Percentiles rank a stretch among this genome's conserved stretches.
Evolutionary conservation across 257 asterid genomes (phyloP).

Genomic region (Paulownia fortunei): DNA sequence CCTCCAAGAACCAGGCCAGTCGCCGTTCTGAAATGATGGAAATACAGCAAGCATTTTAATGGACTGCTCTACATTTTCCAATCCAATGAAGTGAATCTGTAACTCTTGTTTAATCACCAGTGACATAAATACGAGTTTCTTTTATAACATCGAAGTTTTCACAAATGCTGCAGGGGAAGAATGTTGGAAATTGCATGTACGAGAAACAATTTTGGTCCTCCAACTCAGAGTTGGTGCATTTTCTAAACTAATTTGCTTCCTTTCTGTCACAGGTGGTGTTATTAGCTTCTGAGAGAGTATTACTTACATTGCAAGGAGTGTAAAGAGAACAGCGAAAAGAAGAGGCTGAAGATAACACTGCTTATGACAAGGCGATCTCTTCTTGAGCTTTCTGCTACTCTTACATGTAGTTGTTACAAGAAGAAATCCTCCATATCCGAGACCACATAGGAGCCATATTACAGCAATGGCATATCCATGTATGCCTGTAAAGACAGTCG

Average conservation of each 20-base stretch:
- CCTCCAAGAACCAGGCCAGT: constrained; percentile 80
- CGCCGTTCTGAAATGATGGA: constrained; percentile 58
- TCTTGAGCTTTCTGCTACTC: constrained; percentile 45
- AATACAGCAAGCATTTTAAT: background rate
- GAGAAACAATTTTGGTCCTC: no score
- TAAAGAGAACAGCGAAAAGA: constrained; percentile 53
- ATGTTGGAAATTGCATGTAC: no score
- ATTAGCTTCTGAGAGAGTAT: background rate
- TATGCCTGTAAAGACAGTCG: constrained; percentile 75
- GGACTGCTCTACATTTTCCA: background rate
- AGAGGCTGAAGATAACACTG: constrained; percentile 50
- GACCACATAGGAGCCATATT: constrained; percentile 68
- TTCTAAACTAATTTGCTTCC: no score
- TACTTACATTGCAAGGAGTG: constrained; percentile 72
- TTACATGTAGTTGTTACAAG: constrained; percentile 35
- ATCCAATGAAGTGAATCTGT: background rate
- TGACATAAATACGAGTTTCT: no score
- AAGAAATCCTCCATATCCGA: constrained; percentile 60
- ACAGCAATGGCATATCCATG: constrained; percentile 69
- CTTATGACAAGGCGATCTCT: constrained; percentile 43
- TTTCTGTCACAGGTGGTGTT: no score
- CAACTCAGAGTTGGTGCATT: no score
- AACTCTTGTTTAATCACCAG: background rate
- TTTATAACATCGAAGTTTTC: no score
- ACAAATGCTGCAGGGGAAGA: no score